These are phyloP conservation scores for Lagenidium sp. DNA, from an alignment of 352 stramenopile genomes.

Conservation along the genomic window DNA sequence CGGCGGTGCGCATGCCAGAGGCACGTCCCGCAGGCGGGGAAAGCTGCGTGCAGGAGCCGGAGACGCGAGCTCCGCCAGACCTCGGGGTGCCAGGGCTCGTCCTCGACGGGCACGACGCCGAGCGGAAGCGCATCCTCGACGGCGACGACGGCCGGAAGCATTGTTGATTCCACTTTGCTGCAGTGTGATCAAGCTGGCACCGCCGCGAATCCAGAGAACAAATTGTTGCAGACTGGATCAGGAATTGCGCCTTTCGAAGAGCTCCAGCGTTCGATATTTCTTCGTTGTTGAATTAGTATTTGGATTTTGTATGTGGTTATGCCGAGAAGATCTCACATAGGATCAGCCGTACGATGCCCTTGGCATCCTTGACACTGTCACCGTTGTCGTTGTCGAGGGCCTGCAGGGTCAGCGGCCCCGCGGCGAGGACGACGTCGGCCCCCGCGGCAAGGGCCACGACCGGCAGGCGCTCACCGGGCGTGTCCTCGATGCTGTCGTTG, in stretches of 20 bases:
- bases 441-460: background rate
- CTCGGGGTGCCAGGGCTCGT: constrained; percentile 37
- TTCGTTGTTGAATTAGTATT: background rate
- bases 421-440: background rate
- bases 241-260: background rate
- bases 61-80: constrained; percentile 24
- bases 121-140: no score
- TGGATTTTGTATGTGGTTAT: background rate
- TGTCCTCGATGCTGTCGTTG: constrained; percentile 1
- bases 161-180: no score
- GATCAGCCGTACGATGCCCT: no score
- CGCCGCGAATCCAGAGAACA: no score
- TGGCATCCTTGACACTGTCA: no score
- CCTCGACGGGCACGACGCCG: constrained; percentile 27
- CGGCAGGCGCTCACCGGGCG: constrained; percentile 1
- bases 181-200: no score
- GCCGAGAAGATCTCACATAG: background rate
- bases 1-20: constrained; percentile 39
- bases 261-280: background rate
- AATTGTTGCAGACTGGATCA: background rate
- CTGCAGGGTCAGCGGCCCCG: background rate
- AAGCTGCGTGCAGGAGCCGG: constrained; percentile 24
- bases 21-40: constrained; percentile 25
- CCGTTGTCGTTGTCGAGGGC: no score
- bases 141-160: no score